Conservation (phyloP, 2,329 filamentous ascomycete genomes). For the Chaetomium olivaceum region DNA sequence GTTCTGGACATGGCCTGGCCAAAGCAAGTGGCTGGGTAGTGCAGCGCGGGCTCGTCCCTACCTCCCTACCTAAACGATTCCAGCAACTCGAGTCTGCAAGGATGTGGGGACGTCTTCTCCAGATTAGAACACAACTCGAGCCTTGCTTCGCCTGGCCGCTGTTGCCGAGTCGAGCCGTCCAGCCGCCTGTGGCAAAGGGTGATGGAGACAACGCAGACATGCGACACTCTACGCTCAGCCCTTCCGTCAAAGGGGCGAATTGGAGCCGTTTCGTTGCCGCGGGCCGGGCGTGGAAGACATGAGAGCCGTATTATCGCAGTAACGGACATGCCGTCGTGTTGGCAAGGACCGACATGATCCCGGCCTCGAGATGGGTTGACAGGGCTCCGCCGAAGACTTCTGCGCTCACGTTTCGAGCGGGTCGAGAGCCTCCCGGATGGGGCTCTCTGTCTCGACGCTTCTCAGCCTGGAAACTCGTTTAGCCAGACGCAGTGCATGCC, state of each 20-base stretch:
- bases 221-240: background rate
- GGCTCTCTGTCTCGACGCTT: background rate
- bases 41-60: no score
- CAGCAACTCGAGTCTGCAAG: background rate
- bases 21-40: background rate
- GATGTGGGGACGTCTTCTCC: background rate
- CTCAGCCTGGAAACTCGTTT: background rate
- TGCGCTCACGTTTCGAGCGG: conserved; percentile 9
- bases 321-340: background rate
- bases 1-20: background rate
- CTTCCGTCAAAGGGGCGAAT: background rate
- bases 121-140: background rate
- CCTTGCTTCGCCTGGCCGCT: background rate
- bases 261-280: background rate
- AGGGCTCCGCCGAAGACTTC: conserved; percentile 12
- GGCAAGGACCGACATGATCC: conserved; percentile 4
- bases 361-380: conserved; percentile 12
- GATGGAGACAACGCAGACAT: background rate
- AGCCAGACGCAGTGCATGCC: background rate
- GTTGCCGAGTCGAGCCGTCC: background rate
- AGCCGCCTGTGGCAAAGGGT: conserved; percentile 5
- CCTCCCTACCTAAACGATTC: no score
- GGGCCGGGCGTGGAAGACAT: background rate
- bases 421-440: conserved; percentile 10
- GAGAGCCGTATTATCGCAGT: background rate